Evolutionary conservation across 2,329 filamentous ascomycete genomes (phyloP).

Genomic region (Botrytis paeoniae): DNA sequence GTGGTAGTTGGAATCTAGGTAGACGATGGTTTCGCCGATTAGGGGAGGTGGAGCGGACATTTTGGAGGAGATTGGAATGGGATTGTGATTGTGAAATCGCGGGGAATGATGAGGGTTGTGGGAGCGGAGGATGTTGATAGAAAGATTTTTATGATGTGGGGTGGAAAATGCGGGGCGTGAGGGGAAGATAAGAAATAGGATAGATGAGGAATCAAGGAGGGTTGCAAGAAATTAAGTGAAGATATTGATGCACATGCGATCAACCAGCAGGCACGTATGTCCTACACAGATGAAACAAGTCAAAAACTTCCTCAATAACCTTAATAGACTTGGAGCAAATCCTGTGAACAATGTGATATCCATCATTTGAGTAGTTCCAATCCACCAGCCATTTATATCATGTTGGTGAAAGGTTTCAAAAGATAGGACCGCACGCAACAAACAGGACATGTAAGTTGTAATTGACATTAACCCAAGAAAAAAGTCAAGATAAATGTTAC

Average conservation of each 20-base stretch:
- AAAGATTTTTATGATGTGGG: background rate
- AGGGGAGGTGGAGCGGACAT: background rate
- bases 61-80: background rate
- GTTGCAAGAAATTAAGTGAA: background rate
- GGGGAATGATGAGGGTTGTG: background rate
- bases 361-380: background rate
- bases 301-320: background rate
- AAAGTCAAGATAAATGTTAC: background rate
- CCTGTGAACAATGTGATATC: background rate
- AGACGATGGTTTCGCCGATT: background rate
- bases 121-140: background rate
- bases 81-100: background rate
- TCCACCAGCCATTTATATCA: background rate
- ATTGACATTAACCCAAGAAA: no score
- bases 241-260: background rate
- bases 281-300: background rate
- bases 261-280: background rate
- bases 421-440: background rate
- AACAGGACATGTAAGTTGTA: background rate
- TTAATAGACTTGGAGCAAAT: background rate
- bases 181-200: background rate
- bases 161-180: background rate
- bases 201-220: background rate
- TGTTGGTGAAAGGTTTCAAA: background rate
- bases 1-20: constrained; percentile 5